These are phyloP conservation scores for Stephania yunnanensis DNA, from an alignment of 164 flowering plant species.

Conservation along the genomic window DNA sequence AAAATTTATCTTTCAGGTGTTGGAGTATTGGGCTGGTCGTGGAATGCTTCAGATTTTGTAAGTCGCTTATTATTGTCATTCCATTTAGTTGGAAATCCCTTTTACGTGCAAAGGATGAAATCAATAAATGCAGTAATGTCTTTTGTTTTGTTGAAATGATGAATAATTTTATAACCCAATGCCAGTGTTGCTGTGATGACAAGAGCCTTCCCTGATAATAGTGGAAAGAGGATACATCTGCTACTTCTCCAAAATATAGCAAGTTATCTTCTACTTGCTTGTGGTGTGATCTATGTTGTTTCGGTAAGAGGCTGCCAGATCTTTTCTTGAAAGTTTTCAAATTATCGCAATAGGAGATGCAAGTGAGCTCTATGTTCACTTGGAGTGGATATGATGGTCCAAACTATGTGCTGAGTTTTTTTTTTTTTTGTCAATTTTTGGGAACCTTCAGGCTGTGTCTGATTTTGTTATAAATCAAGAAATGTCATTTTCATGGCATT, in stretches of 20 bases:
- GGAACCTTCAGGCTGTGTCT: background rate
- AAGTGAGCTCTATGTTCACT: background rate
- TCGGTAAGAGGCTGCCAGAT: conserved; percentile 44
- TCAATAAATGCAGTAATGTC: background rate
- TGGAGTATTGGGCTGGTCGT: conserved; percentile 93
- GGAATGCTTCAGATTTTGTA: conserved; percentile 99
- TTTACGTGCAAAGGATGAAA: background rate
- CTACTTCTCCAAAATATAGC: conserved; percentile 75
- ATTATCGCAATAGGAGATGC: background rate
- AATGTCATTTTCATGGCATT: background rate
- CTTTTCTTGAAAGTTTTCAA: background rate
- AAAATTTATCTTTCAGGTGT: conserved; percentile 44
- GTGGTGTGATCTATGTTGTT: conserved; percentile 60
- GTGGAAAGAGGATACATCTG: conserved; percentile 30
- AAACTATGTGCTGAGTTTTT: background rate
- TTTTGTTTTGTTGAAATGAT: background rate
- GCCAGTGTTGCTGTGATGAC: conserved; percentile 98
- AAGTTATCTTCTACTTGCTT: conserved; percentile 82
- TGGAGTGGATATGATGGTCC: background rate
- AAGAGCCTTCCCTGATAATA: conserved; percentile 70
- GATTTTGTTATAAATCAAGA: background rate
- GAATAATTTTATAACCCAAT: background rate
- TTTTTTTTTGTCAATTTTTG: background rate
- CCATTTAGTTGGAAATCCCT: too few species aligned
- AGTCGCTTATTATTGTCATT: conserved; percentile 21